phyloP scores from a whole-genome alignment of 176 grass and related monocot species.

The Triticum timopheevii region DNA sequence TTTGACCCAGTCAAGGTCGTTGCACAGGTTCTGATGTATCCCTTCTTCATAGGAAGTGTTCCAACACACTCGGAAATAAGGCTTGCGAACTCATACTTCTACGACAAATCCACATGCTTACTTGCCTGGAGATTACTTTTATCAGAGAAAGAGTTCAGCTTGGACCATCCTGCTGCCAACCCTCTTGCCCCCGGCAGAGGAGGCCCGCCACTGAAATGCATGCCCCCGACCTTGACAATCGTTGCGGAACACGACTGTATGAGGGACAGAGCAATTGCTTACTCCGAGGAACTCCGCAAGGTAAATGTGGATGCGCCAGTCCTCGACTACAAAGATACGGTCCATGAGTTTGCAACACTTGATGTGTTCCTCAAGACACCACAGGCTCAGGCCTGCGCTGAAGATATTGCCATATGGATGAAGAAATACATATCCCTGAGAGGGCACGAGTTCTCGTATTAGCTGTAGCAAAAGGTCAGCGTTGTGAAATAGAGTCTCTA shows the following conservation, averaged over 20 bases:
- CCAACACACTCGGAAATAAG: slow-evolving; percentile 93
- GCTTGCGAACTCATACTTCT: slow-evolving; percentile 91
- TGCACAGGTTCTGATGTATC: slow-evolving; percentile 96
- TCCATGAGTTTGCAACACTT: slow-evolving; percentile 82
- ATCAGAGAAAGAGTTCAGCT: slow-evolving; percentile 70
- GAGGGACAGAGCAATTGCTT: slow-evolving; percentile 89
- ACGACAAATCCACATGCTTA: slow-evolving; percentile 80
- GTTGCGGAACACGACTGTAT: slow-evolving; percentile 97
- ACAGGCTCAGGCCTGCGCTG: slow-evolving; percentile 75
- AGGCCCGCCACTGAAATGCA: slow-evolving; percentile 65
- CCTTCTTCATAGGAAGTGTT: slow-evolving; percentile 79
- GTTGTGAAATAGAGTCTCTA: slow-evolving; percentile 37
- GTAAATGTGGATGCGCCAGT: slow-evolving; percentile 89
- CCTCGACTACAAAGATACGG: slow-evolving; percentile 85
- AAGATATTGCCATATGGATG: slow-evolving; percentile 95
- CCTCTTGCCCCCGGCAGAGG: slow-evolving; percentile 58
- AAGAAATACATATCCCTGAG: slow-evolving; percentile 93
- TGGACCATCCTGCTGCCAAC: slow-evolving; percentile 82
- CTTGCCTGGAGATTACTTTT: slow-evolving; percentile 93
- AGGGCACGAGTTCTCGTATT: slow-evolving; percentile 92
- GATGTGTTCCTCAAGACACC: slow-evolving; percentile 94
- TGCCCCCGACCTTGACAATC: slow-evolving; percentile 82
- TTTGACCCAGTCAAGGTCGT: slow-evolving; percentile 82
- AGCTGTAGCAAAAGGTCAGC: slow-evolving; percentile 45
- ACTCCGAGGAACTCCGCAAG: slow-evolving; percentile 87